These are phyloP conservation scores for Orbilia ellipsospora DNA, from an alignment of 2,329 filamentous ascomycete genomes.

Conservation along the genomic window DNA sequence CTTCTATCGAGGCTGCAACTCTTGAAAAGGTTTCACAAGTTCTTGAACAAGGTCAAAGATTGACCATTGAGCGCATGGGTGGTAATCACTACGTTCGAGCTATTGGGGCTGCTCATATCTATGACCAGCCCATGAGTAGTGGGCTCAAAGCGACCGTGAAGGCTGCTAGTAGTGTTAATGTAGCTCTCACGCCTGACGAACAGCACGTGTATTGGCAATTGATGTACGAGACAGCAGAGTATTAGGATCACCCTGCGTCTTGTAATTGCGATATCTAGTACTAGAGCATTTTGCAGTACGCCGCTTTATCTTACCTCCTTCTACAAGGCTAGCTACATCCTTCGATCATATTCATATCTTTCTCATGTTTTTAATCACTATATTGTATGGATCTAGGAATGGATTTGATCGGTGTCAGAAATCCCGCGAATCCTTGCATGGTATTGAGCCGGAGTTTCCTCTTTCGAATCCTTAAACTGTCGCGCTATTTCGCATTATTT, in stretches of 20 bases:
- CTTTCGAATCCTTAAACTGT: too few species aligned
- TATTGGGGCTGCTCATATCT: constrained; percentile 22
- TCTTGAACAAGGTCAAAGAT: constrained; percentile 38
- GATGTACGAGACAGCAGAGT: constrained; percentile 25
- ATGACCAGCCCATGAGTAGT: constrained; percentile 38
- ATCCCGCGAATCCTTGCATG: too few species aligned
- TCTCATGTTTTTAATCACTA: too few species aligned
- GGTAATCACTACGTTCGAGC: constrained; percentile 25
- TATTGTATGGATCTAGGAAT: too few species aligned
- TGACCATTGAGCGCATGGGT: constrained; percentile 26
- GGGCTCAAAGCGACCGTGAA: constrained; percentile 9
- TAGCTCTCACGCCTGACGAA: constrained; percentile 16
- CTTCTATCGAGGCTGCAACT: constrained; percentile 18
- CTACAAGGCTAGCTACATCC: too few species aligned
- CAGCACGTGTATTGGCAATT: constrained; percentile 25
- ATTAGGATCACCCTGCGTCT: constrained; percentile 28
- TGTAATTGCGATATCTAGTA: constrained; percentile 23
- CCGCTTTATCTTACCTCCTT: too few species aligned
- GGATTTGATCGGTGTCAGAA: too few species aligned
- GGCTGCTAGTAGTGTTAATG: constrained; percentile 10
- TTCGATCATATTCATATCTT: too few species aligned
- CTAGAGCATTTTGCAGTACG: too few species aligned
- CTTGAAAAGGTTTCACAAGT: constrained; percentile 30
- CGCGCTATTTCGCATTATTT: too few species aligned
- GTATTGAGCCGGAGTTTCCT: too few species aligned